Evolutionary conservation across 2,329 filamentous ascomycete species (phyloP).

Genomic region (Colletotrichum neosansevieriae): DNA sequence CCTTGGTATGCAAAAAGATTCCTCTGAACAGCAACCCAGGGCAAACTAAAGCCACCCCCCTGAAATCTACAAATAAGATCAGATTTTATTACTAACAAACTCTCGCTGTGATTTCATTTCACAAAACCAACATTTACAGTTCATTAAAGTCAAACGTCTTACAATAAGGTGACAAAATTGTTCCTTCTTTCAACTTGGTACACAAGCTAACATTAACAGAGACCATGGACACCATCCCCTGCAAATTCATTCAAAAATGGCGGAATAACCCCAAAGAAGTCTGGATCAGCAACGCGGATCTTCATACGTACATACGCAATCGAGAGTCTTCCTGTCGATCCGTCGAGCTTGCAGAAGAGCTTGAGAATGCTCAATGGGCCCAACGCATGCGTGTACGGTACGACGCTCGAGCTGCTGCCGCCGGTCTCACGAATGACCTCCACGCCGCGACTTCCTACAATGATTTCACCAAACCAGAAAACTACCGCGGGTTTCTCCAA

Average conservation of each 20-base stretch:
- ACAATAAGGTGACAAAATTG: too few relatives aligned
- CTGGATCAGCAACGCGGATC: neutral
- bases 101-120: too few relatives aligned
- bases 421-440: neutral
- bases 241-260: conserved; percentile 3
- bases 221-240: neutral
- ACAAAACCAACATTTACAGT: too few relatives aligned
- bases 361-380: conserved; percentile 4
- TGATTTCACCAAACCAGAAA: neutral
- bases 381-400: neutral
- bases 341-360: neutral
- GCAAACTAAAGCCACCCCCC: too few relatives aligned
- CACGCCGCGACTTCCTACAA: neutral
- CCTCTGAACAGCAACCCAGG: too few relatives aligned
- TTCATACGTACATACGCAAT: neutral
- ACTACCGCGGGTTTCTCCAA: conserved; percentile 4
- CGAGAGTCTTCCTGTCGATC: neutral
- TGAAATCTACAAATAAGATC: too few relatives aligned
- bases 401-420: neutral
- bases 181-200: too few relatives aligned
- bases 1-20: too few relatives aligned
- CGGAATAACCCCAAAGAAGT: neutral
- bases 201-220: neutral
- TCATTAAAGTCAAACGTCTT: too few relatives aligned
- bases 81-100: too few relatives aligned